Percentiles rank a stretch among this genome's conserved stretches.
These are phyloP conservation scores for Colletotrichum tamarilloi DNA, from an alignment of 2,329 filamentous ascomycete genomes.

Conservation along the genomic window DNA sequence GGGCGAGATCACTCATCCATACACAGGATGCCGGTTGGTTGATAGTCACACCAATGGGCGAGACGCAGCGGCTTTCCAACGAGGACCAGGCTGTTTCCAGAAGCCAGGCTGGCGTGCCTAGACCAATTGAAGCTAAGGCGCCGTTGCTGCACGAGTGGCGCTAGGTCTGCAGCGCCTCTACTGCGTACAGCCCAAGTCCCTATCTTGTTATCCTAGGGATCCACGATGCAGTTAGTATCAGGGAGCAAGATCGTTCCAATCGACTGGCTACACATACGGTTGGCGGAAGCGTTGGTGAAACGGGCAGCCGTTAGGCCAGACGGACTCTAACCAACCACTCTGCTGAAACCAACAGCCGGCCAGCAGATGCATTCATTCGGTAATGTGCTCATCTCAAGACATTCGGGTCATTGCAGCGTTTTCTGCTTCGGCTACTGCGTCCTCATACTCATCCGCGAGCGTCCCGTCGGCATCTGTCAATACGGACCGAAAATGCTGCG, in stretches of 20 bases:
- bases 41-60: neutral
- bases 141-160: conserved; percentile 24
- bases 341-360: neutral
- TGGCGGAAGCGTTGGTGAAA: neutral
- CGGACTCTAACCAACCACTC: neutral
- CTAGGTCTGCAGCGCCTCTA: conserved; percentile 21
- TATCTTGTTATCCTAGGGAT: neutral
- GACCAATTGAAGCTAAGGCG: neutral
- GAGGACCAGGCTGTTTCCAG: conserved; percentile 21
- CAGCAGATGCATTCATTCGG: neutral
- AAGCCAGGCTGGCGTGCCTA: conserved; percentile 16
- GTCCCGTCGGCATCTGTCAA: neutral
- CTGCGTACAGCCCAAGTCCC: neutral
- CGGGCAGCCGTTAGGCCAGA: neutral
- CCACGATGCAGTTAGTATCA: neutral
- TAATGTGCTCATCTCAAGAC: neutral
- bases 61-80: neutral
- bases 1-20: neutral
- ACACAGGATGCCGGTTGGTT: neutral
- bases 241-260: conserved; percentile 1
- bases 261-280: neutral
- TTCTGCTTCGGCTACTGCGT: neutral
- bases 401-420: neutral
- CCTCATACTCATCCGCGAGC: neutral
- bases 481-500: neutral